A percentile compares a stretch with the other conserved stretches of the same genome.
phyloP scores from a whole-genome alignment of 2,329 filamentous ascomycete species.

The Tolypocladium album region DNA sequence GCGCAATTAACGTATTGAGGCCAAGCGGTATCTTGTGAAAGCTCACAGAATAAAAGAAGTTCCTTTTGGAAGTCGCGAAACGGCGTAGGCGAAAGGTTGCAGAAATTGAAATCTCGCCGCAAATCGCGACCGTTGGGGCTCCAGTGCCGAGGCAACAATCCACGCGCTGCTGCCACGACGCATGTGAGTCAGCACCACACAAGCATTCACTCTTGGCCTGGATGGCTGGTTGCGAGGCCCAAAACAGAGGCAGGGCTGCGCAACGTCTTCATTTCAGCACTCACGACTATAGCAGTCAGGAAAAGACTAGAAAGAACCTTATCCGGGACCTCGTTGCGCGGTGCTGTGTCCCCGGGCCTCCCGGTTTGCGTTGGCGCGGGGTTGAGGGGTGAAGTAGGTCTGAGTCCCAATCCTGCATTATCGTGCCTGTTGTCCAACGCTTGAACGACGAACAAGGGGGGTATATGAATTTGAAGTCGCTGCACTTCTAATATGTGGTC shows the following conservation, averaged over 20 bases:
- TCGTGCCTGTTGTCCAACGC: no score
- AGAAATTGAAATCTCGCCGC: no score
- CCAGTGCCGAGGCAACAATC: not conserved
- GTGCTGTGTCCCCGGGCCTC: not conserved
- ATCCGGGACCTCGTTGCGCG: not conserved
- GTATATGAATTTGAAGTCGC: not conserved
- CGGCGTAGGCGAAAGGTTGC: no score
- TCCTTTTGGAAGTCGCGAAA: no score
- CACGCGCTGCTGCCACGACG: not conserved
- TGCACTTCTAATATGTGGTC: not conserved
- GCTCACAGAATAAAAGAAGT: no score
- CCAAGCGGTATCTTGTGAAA: not conserved
- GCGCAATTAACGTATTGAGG: not conserved
- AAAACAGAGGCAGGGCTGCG: not conserved
- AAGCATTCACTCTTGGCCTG: no score
- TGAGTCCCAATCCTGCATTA: not conserved
- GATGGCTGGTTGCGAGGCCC: no score
- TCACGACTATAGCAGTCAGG: not conserved
- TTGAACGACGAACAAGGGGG: not conserved
- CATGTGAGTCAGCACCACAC: not conserved
- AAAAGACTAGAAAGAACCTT: not conserved
- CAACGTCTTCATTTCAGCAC: not conserved
- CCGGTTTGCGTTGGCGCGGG: not conserved
- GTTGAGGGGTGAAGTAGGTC: not conserved
- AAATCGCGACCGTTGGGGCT: not conserved